These are phyloP conservation scores for Podospora sp. DNA, from an alignment of 495 filamentous ascomycete species.

Conservation along the genomic window DNA sequence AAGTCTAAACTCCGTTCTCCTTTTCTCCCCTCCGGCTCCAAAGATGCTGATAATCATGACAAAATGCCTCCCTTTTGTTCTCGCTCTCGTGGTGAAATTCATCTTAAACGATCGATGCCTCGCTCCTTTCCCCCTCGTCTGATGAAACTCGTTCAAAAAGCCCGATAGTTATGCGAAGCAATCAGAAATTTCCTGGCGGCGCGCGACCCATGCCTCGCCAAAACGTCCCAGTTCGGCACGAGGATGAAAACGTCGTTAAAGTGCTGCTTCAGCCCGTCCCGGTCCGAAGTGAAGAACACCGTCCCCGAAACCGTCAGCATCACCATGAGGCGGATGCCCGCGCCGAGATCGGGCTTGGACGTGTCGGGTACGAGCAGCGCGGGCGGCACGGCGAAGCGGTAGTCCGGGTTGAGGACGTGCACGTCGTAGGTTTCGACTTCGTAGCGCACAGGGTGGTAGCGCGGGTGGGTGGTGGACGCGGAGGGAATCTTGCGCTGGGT, in stretches of 20 bases:
- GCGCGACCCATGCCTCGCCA: constrained; percentile 36
- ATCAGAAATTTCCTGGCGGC: constrained; percentile 64
- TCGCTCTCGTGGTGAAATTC: background rate
- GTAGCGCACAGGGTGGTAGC: constrained; percentile 37
- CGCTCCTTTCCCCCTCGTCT: background rate
- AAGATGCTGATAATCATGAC: background rate
- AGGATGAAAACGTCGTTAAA: constrained; percentile 79
- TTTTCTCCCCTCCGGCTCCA: background rate
- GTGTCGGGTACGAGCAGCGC: constrained; percentile 27
- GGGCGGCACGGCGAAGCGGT: constrained; percentile 44
- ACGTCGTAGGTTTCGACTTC: constrained; percentile 70
- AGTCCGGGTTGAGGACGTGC: constrained; percentile 72
- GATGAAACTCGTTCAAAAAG: constrained; percentile 19
- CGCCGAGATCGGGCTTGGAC: background rate
- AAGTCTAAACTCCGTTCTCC: background rate
- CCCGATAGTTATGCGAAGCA: constrained; percentile 71
- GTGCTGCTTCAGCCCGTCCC: constrained; percentile 56
- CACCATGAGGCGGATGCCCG: constrained; percentile 66
- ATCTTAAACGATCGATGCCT: too few species aligned
- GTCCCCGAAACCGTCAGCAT: constrained; percentile 67
- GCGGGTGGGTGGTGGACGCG: background rate
- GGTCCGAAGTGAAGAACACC: constrained; percentile 41
- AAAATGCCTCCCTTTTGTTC: background rate
- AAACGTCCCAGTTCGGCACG: constrained; percentile 69
- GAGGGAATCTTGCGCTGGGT: constrained; percentile 33